Evolutionary conservation across 1,139 yeast genomes (phyloP), one percentile per base, ranked within the genome.

Genomic region (Casaregolazyma suthepensis): DNA sequence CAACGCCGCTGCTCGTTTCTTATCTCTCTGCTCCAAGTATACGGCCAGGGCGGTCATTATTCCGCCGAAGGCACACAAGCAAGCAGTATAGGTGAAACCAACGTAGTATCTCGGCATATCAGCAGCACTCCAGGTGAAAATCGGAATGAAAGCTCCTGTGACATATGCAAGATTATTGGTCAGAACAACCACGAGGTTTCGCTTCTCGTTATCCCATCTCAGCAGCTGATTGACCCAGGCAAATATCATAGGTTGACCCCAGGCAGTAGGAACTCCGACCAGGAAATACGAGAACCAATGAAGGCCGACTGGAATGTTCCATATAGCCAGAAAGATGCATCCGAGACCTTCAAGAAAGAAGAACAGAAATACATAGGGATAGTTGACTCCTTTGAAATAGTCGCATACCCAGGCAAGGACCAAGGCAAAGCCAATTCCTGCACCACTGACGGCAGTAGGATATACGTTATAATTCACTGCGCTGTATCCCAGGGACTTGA

Each of bases 71-170:
- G 71, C 54, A 3, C 74, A 56, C 50, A 80, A 68, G 49, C 72
- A 68, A 0, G 82, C 77, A 7, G 78, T 79, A 59, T 78, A 80
- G 1, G 75, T 70, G 60, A 77, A 80, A 0, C 85, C 85, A 52
- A 73, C 68, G 55, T 63, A 68, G 64, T 79, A 80, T 37, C 60
- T 56, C 0, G 84, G 85, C 54, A 74, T 68, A 51, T 76, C 78
- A n/a, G 64, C 61, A n/a, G 82, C 75, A 57, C 75, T 74, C 74
- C 82, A 82, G 5, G 79, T 80, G 15, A 78, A 63, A 18, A 61
- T 59, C 3, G 62, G 50, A 18, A 61, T 62, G 54, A 56, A 56
- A 2, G 63, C 62, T 3, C 57, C 55, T 12, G 57, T 52, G 3
- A 59, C 54, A 57, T 74, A 75, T 0, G 77, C 74, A 52, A 75